Evolutionary conservation across 495 filamentous ascomycete species (phyloP).

Genomic region (Xylona heveae): DNA sequence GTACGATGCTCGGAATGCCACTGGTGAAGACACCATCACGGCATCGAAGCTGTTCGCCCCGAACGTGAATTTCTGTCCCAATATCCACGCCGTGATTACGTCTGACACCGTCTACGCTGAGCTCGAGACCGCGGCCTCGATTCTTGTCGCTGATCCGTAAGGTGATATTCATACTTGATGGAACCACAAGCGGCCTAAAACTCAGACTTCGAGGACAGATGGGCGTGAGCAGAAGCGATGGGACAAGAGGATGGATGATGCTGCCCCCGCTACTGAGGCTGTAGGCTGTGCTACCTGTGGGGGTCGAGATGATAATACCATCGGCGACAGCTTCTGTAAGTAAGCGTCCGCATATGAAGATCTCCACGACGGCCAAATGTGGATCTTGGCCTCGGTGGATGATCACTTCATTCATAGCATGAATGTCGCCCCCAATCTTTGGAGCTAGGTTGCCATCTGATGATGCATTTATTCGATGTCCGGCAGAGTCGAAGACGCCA

Average conservation of each 20-base stretch:
- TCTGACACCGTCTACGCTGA: conserved; percentile 72
- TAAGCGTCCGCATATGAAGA: conserved; percentile 65
- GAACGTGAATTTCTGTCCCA: conserved; percentile 76
- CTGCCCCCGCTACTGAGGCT: conserved; percentile 79
- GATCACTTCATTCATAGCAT: conserved; percentile 89
- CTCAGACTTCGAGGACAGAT: conserved; percentile 84
- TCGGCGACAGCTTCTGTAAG: conserved; percentile 86
- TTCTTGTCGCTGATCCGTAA: conserved; percentile 66
- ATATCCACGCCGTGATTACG: conserved; percentile 43
- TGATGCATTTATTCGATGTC: conserved; percentile 11
- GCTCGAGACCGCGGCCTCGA: conserved; percentile 61
- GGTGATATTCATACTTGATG: conserved; percentile 64
- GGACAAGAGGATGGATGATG: conserved; percentile 85
- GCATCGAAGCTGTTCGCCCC: conserved; percentile 53
- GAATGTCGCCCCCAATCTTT: too few species aligned
- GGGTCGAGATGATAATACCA: conserved; percentile 83
- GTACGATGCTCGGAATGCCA: conserved; percentile 36
- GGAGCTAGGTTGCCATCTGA: too few species aligned
- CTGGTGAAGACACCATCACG: conserved; percentile 40
- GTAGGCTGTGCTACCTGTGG: conserved; percentile 89
- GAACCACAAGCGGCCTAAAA: conserved; percentile 79
- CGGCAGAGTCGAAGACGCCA: conserved; percentile 45
- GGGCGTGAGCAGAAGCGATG: conserved; percentile 70
- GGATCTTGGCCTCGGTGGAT: conserved; percentile 79
- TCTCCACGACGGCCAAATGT: conserved; percentile 75